phyloP scores from a whole-genome alignment of 2,329 filamentous ascomycete genomes.

The Colletotrichum caudatum region DNA sequence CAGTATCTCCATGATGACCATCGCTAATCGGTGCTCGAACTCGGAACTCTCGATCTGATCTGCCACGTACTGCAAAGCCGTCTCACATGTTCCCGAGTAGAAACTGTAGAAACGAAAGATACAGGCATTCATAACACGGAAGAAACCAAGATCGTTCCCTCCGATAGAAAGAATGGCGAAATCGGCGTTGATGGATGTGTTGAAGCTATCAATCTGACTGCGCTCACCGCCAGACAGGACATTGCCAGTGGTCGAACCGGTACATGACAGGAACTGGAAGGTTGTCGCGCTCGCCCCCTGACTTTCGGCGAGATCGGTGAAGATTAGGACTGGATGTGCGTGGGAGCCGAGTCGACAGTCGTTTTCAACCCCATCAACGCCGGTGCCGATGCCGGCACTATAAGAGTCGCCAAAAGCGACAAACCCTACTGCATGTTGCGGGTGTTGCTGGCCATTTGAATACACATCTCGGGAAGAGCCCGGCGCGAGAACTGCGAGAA shows the following conservation, averaged over 20 bases:
- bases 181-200: conserved; percentile 52
- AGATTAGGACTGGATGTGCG: conserved; percentile 57
- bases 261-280: conserved; percentile 62
- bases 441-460: not conserved
- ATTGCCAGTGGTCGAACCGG: conserved; percentile 57
- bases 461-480: not conserved
- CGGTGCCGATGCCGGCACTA: conserved; percentile 61
- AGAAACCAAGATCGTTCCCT: conserved; percentile 64
- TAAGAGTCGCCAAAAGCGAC: conserved; percentile 61
- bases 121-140: conserved; percentile 63
- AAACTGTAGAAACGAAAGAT: conserved; percentile 63
- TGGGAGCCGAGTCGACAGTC: conserved; percentile 57
- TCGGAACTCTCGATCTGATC: conserved; percentile 50
- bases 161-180: conserved; percentile 62
- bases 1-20: conserved; percentile 58
- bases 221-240: conserved; percentile 52
- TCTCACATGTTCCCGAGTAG: conserved; percentile 59
- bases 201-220: conserved; percentile 58
- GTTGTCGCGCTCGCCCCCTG: conserved; percentile 47
- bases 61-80: conserved; percentile 53
- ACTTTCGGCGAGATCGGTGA: conserved; percentile 50
- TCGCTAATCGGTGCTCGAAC: conserved; percentile 55
- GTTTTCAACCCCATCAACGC: conserved; percentile 54
- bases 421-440: conserved; percentile 45
- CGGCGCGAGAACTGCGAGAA: conserved; percentile 8